A percentile compares a stretch with the other conserved stretches of the same genome.
These are phyloP conservation scores for Dothideomycetidae sp. DNA, from an alignment of 2,329 filamentous ascomycete species.

Conservation along the genomic window DNA sequence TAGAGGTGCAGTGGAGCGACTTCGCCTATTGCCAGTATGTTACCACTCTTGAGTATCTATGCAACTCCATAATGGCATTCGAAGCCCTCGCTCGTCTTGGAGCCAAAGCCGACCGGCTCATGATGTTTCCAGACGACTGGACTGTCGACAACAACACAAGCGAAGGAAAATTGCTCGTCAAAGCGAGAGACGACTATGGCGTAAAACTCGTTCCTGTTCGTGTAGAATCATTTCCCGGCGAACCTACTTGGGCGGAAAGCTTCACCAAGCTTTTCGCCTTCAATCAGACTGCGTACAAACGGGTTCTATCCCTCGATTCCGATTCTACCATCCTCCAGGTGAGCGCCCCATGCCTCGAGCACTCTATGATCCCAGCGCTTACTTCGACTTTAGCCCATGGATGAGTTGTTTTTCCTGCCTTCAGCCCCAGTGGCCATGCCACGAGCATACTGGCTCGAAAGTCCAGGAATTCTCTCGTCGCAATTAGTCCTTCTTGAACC, in stretches of 20 bases:
- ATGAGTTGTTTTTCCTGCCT: conserved; percentile 57
- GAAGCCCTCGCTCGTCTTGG: conserved; percentile 28
- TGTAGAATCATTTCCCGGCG: conserved; percentile 19
- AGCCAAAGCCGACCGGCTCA: conserved; percentile 31
- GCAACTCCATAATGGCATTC: conserved; percentile 32
- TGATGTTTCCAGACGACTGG: conserved; percentile 31
- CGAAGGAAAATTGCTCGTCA: conserved; percentile 13
- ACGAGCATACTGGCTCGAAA: conserved; percentile 54
- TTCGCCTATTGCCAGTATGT: conserved; percentile 34
- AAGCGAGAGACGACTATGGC: conserved; percentile 35
- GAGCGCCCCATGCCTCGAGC: background rate
- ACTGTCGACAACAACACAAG: conserved; percentile 6
- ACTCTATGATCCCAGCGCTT: conserved; percentile 20
- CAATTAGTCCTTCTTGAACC: conserved; percentile 14
- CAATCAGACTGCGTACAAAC: conserved; percentile 48
- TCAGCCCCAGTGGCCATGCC: conserved; percentile 49
- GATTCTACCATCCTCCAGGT: conserved; percentile 46
- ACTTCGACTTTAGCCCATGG: conserved; percentile 40
- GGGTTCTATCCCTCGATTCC: conserved; percentile 46
- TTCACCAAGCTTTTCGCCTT: conserved; percentile 57
- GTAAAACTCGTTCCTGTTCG: conserved; percentile 36
- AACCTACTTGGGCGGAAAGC: conserved; percentile 44
- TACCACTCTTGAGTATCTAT: conserved; percentile 29
- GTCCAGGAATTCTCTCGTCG: conserved; percentile 11
- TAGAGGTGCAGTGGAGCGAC: conserved; percentile 24